Evolutionary conservation across 768 basidiomycete genomes (phyloP).

Genomic region (Mycena vulgaris): DNA sequence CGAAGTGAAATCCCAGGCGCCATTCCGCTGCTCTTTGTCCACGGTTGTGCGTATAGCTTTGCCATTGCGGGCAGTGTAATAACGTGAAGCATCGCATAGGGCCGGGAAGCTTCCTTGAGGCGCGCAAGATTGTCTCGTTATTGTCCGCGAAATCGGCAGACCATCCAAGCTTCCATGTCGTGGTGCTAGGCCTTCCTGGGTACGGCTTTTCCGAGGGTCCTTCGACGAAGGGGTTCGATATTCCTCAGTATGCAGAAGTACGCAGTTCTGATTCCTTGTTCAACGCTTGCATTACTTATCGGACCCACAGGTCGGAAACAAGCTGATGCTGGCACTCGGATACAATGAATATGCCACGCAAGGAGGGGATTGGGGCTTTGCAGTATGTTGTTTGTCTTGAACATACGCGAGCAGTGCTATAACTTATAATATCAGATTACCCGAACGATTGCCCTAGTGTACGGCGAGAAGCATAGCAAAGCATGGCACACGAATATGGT

Average conservation of each 20-base stretch:
- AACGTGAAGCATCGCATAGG: conserved; percentile 51
- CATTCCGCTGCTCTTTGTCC: conserved; percentile 28
- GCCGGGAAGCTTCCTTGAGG: conserved; percentile 74
- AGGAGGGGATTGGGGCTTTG: conserved; percentile 65
- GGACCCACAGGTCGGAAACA: conserved; percentile 56
- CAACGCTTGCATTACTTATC: not conserved
- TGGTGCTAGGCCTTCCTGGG: conserved; percentile 71
- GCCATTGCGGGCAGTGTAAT: not conserved
- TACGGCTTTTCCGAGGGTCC: conserved; percentile 68
- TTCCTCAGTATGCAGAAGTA: conserved; percentile 59
- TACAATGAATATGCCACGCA: conserved; percentile 58
- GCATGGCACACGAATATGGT: conserved; percentile 64
- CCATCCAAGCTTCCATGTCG: conserved; percentile 74
- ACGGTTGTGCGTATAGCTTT: conserved; percentile 17
- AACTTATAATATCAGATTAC: conserved; percentile 50
- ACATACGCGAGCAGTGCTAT: not conserved
- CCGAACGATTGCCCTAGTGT: conserved; percentile 48
- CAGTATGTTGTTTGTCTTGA: conserved; percentile 44
- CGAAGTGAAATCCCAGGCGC: conserved; percentile 8
- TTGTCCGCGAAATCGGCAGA: conserved; percentile 58
- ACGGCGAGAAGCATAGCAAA: conserved; percentile 58
- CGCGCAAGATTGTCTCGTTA: conserved; percentile 69
- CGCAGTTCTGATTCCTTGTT: conserved; percentile 7
- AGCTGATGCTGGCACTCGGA: conserved; percentile 65
- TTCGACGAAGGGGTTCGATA: conserved; percentile 56